These are phyloP conservation scores for Paraphoma chrysanthemicola DNA, from an alignment of 2,329 filamentous ascomycete species.

Conservation along the genomic window DNA sequence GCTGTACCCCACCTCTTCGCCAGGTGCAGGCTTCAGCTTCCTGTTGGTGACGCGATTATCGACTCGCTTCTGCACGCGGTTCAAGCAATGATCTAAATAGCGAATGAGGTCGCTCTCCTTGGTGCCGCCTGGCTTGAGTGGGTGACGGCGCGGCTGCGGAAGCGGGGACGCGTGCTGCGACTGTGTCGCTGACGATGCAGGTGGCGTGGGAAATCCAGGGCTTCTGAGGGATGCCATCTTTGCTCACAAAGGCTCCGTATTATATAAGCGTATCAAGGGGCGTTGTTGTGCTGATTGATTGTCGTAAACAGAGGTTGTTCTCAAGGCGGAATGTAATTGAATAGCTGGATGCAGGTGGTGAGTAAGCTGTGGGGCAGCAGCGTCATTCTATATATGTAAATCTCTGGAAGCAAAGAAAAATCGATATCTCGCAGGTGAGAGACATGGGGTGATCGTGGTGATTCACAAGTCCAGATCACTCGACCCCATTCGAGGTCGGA, in stretches of 20 bases:
- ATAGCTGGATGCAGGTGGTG: conserved; percentile 4
- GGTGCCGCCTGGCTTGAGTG: conserved; percentile 61
- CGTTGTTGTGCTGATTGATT: not conserved
- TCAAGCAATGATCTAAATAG: conserved; percentile 61
- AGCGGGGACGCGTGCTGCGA: conserved; percentile 53
- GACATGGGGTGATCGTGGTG: not conserved
- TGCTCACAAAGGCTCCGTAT: too few relatives aligned
- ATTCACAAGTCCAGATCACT: not conserved
- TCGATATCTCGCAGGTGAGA: not conserved
- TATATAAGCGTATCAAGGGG: too few relatives aligned
- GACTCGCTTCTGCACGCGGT: conserved; percentile 33
- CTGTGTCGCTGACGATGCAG: conserved; percentile 54
- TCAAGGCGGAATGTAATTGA: conserved; percentile 17
- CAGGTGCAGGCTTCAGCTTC: conserved; percentile 54
- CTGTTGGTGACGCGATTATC: conserved; percentile 48
- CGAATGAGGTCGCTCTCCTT: conserved; percentile 67
- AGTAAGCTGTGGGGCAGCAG: conserved; percentile 18
- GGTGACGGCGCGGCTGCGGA: conserved; percentile 60
- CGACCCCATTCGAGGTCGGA: not conserved
- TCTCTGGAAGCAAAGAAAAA: not conserved
- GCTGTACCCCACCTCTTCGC: conserved; percentile 59
- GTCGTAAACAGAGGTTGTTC: not conserved
- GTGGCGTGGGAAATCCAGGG: conserved; percentile 51
- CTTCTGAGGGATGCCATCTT: conserved; percentile 18
- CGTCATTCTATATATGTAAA: conserved; percentile 21